A percentile compares a stretch with the other conserved stretches of the same genome.
Conservation (phyloP, 1,139 yeast species). For the Lodderomyces margitis region DNA sequence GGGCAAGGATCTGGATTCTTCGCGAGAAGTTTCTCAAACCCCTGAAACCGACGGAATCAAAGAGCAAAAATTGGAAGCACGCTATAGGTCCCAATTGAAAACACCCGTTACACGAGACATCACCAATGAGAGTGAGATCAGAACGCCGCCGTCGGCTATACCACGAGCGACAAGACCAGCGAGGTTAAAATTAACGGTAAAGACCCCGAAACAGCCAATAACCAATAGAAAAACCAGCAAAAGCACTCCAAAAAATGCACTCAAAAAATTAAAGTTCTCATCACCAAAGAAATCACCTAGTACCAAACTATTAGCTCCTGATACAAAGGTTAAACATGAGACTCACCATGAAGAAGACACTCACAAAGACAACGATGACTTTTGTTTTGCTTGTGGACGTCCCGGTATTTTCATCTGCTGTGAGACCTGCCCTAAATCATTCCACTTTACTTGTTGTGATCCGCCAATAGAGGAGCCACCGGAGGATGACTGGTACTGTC, state of each 20-base stretch:
- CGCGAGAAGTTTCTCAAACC: slow-evolving; percentile 11
- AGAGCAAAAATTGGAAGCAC: slow-evolving; percentile 11
- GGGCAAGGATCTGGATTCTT: background rate
- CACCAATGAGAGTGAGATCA: slow-evolving; percentile 27
- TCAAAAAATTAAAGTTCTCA: slow-evolving; percentile 36
- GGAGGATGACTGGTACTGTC: slow-evolving; percentile 88
- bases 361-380: slow-evolving; percentile 71
- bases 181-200: slow-evolving; percentile 15
- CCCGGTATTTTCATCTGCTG: slow-evolving; percentile 90
- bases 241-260: slow-evolving; percentile 14
- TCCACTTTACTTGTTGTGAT: slow-evolving; percentile 86
- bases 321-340: slow-evolving; percentile 11
- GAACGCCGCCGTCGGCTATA: slow-evolving; percentile 20
- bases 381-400: slow-evolving; percentile 84
- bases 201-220: slow-evolving; percentile 15
- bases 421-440: slow-evolving; percentile 88
- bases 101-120: slow-evolving; percentile 23
- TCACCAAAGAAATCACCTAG: slow-evolving; percentile 39
- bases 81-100: slow-evolving; percentile 27
- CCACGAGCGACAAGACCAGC: slow-evolving; percentile 12
- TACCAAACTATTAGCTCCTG: slow-evolving; percentile 30
- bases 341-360: slow-evolving; percentile 20
- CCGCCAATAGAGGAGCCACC: slow-evolving; percentile 87
- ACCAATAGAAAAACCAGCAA: slow-evolving; percentile 1
- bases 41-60: slow-evolving; percentile 9